Base-by-base conservation (phyloP, 306 rosid species). In the Hippophae tibetana region DNA sequence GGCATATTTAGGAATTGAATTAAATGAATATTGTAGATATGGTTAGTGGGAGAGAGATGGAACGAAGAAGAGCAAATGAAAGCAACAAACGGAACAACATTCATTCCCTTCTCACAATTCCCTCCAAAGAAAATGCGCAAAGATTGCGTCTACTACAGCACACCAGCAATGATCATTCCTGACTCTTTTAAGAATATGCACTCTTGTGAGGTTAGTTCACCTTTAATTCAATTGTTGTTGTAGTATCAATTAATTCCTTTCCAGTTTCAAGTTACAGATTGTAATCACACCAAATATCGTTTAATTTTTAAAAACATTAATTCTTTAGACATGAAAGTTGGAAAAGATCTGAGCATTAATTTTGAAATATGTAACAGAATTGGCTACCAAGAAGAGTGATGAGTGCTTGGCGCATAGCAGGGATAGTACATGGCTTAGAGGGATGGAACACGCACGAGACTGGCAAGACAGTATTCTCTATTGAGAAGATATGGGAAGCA, bases 111-210 rank as follows among this genome's bases (percentile, higher is more conserved):
- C 52, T 69, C 87, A 0, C 89, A 72, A 13, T 61, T 84, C 57
- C 93, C 95, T 58, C 89, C 77, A 43, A 87, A 69, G 69, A 68
- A 63, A 69, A 0, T 72, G 46, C 80, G 95, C 25, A 70, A 72
- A 58, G 95, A 87, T 10, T 87, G 95, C 64, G 71, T 61, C 70
- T 84, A 84, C 63, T 54, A 45, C 6, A 49, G 3, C 75, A 80
- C 87, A 13, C 95, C 93, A 43, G 86, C 95, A n/a, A 82, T 82
- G 93, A 45, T 71, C 8, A 27, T 72, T 70, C 92, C 95, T 1
- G 6, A 66, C 52, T 67, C 79, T 13, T 57, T 84, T 6, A 49
- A 48, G n/a, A 87, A 84, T 47, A 38, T 87, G 9, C 74, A 80
- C 68, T 70, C 93, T 8, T 84, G 95, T 52, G 95, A 87, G 87